A percentile compares a stretch with the other conserved stretches of the same genome.
phyloP scores from a whole-genome alignment of 306 rosid genomes.

The Mucuna pruriens region DNA sequence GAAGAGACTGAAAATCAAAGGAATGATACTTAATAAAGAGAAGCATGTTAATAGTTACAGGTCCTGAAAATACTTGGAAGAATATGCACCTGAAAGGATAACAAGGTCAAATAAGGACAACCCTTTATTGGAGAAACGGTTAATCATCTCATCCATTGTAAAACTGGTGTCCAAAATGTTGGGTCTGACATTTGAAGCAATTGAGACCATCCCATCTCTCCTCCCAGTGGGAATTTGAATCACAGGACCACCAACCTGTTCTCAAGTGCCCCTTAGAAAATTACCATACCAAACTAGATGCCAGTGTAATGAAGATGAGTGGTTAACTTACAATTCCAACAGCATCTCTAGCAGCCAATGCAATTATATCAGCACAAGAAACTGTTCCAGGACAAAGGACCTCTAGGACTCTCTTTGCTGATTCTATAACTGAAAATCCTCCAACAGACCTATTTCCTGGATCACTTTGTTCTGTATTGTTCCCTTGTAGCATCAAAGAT shows the following conservation, averaged over 20 bases:
- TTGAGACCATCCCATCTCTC: slow-evolving; percentile 73
- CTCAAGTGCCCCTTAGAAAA: slow-evolving; percentile 23
- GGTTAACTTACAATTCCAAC: slow-evolving; percentile 63
- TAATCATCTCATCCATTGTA: slow-evolving; percentile 69
- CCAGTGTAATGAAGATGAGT: background rate
- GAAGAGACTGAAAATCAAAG: slow-evolving; percentile 1
- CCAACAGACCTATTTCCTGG: slow-evolving; percentile 78
- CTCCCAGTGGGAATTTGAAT: slow-evolving; percentile 78
- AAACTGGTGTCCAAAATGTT: slow-evolving; percentile 84
- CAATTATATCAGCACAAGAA: slow-evolving; percentile 87
- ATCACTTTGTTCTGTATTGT: slow-evolving; percentile 68
- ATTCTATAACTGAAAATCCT: slow-evolving; percentile 71
- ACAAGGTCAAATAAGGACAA: slow-evolving; percentile 76
- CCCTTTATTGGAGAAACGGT: slow-evolving; percentile 71
- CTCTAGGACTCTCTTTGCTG: slow-evolving; percentile 67
- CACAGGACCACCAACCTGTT: slow-evolving; percentile 77
- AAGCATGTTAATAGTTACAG: background rate
- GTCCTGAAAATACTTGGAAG: background rate
- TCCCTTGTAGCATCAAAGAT: slow-evolving; percentile 73
- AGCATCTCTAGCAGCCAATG: slow-evolving; percentile 88
- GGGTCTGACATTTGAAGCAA: slow-evolving; percentile 72
- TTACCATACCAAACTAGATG: background rate
- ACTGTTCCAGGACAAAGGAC: slow-evolving; percentile 73
- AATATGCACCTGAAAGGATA: slow-evolving; percentile 64
- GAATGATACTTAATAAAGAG: slow-evolving; percentile 13